phyloP scores from a whole-genome alignment of 306 rosid species.

The Begonia fuchsioides region DNA sequence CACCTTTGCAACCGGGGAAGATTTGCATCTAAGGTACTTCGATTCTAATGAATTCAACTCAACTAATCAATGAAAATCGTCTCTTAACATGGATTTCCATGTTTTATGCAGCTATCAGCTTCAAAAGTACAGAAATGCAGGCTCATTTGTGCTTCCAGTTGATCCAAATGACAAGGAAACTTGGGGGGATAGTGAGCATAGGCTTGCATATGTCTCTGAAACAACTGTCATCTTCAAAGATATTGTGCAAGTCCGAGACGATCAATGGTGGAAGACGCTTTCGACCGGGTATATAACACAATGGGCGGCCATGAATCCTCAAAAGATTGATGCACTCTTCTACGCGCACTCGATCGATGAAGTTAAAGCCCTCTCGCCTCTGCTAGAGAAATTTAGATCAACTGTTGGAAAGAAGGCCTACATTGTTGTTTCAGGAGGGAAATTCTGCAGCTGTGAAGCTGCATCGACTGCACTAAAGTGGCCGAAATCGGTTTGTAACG shows the following conservation, averaged over 20 bases:
- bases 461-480: conserved; percentile 61
- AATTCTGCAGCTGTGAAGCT: conserved; percentile 59
- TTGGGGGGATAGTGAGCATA: conserved; percentile 97
- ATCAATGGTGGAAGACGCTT: conserved; percentile 96
- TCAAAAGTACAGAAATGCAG: conserved; percentile 83
- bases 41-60: no score
- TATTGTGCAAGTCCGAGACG: conserved; percentile 81
- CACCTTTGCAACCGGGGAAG: conserved; percentile 95
- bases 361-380: conserved; percentile 68
- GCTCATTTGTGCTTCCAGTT: conserved; percentile 82
- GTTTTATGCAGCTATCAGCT: conserved; percentile 58
- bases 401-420: conserved; percentile 78
- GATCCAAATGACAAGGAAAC: conserved; percentile 83
- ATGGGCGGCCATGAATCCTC: conserved; percentile 96
- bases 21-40: conserved; percentile 79
- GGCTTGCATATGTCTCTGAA: conserved; percentile 90
- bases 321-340: conserved; percentile 81
- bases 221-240: conserved; percentile 95
- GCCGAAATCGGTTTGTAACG: conserved; percentile 71
- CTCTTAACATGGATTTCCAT: no score
- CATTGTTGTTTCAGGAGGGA: conserved; percentile 63
- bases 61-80: no score
- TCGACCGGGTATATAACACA: conserved; percentile 80
- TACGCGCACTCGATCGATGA: conserved; percentile 73
- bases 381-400: conserved; percentile 70